Percentiles rank a stretch among this genome's conserved stretches.
Evolutionary conservation across 2,329 filamentous ascomycete species (phyloP).

Genomic region (Aspergillus cejpii): DNA sequence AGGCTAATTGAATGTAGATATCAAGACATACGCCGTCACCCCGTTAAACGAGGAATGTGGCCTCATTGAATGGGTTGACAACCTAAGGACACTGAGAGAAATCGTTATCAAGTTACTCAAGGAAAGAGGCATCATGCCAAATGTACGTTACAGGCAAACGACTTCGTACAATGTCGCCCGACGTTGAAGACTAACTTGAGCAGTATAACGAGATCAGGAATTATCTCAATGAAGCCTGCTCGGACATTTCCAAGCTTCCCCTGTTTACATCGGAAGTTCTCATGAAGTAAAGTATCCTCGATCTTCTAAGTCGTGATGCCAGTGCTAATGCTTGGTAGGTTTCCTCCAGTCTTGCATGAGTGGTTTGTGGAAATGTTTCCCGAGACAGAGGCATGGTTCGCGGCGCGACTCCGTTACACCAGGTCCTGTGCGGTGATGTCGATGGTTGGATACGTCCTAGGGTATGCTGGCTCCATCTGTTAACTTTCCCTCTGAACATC

Average conservation of each 20-base stretch:
- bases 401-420: conserved; percentile 79
- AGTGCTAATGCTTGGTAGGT: conserved; percentile 43
- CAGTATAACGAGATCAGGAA: conserved; percentile 62
- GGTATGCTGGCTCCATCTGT: conserved; percentile 29
- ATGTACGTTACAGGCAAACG: conserved; percentile 32
- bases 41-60: conserved; percentile 96
- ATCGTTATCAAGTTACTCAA: conserved; percentile 75
- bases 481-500: background rate
- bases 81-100: conserved; percentile 86
- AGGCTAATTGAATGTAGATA: conserved; percentile 45
- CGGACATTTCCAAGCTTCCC: conserved; percentile 53
- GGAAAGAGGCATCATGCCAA: conserved; percentile 59
- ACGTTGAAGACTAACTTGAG: conserved; percentile 17
- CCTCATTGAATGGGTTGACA: conserved; percentile 97
- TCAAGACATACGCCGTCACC: conserved; percentile 94
- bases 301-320: background rate
- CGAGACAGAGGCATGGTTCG: conserved; percentile 86
- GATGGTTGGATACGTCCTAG: conserved; percentile 95
- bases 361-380: conserved; percentile 98
- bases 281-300: conserved; percentile 30
- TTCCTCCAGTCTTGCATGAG: conserved; percentile 76
- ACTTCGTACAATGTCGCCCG: background rate
- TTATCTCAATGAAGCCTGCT: conserved; percentile 60
- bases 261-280: conserved; percentile 65
- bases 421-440: conserved; percentile 96